These are phyloP conservation scores for Entonaema liquescens DNA, from an alignment of 495 filamentous ascomycete genomes.

Conservation along the genomic window DNA sequence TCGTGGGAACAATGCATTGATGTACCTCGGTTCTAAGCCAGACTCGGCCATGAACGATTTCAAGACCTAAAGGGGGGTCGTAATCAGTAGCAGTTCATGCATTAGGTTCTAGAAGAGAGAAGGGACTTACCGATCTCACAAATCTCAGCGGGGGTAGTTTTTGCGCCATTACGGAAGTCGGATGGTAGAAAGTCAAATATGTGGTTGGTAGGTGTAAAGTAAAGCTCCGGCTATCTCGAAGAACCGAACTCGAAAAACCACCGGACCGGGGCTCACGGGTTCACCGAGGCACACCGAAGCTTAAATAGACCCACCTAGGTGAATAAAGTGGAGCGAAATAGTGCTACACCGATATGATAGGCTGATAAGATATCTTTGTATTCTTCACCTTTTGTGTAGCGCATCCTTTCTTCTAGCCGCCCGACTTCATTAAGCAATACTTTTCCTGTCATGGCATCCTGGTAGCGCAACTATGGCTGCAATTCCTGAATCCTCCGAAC, in stretches of 20 bases:
- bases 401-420: constrained; percentile 23
- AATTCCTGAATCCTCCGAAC: constrained; percentile 17
- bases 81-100: neutral
- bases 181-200: neutral
- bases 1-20: constrained; percentile 27
- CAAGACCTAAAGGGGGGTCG: constrained; percentile 67
- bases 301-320: neutral
- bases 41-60: constrained; percentile 85
- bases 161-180: constrained; percentile 34
- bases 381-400: constrained; percentile 7
- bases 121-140: constrained; percentile 51
- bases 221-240: neutral
- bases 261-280: neutral
- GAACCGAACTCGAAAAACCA: neutral
- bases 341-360: neutral
- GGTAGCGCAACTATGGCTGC: constrained; percentile 28
- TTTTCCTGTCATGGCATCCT: constrained; percentile 15
- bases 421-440: constrained; percentile 9
- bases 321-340: neutral
- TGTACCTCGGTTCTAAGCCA: constrained; percentile 85
- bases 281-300: too few species aligned
- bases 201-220: neutral
- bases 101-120: neutral
- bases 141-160: constrained; percentile 51
- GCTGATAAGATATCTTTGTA: neutral